These are phyloP conservation scores for Asclepias syriaca DNA, from an alignment of 257 asterid genomes.

Conservation along the genomic window DNA sequence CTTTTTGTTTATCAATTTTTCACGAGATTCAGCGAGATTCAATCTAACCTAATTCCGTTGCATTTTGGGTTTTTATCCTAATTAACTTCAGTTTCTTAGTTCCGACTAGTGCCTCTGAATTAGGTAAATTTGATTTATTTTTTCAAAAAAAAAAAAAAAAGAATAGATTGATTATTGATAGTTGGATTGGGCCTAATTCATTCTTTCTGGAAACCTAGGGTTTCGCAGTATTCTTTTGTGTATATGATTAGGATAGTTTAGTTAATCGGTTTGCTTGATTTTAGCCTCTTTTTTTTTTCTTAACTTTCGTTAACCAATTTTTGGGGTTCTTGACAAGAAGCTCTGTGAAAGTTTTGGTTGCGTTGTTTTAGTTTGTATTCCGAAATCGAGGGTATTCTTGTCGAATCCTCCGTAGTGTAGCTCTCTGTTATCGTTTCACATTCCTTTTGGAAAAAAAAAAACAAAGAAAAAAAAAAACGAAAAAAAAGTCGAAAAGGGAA, in stretches of 20 bases:
- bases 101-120: slow-evolving; percentile 20
- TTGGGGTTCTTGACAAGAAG: slow-evolving; percentile 47
- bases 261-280: slow-evolving; percentile 10
- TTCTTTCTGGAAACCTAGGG: slow-evolving; percentile 24
- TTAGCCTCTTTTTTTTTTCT: neutral
- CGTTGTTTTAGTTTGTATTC: slow-evolving; percentile 73
- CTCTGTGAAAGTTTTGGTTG: slow-evolving; percentile 88
- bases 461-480: slow-evolving; percentile 7
- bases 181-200: neutral
- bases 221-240: slow-evolving; percentile 12
- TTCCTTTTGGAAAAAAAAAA: neutral
- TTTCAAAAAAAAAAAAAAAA: neutral
- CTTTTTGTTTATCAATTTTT: neutral
- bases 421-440: neutral
- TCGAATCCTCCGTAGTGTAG: slow-evolving; percentile 26
- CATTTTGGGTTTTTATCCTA: neutral
- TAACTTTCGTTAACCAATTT: neutral
- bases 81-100: neutral
- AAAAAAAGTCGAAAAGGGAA: neutral
- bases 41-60: neutral
- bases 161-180: neutral
- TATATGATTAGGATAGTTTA: slow-evolving; percentile 21
- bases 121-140: slow-evolving; percentile 16
- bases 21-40: neutral
- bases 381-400: slow-evolving; percentile 78